A percentile compares a stretch with the other conserved stretches of the same genome.
phyloP scores from a whole-genome alignment of 2,329 filamentous ascomycete genomes.

The Colletotrichum brevisporum region DNA sequence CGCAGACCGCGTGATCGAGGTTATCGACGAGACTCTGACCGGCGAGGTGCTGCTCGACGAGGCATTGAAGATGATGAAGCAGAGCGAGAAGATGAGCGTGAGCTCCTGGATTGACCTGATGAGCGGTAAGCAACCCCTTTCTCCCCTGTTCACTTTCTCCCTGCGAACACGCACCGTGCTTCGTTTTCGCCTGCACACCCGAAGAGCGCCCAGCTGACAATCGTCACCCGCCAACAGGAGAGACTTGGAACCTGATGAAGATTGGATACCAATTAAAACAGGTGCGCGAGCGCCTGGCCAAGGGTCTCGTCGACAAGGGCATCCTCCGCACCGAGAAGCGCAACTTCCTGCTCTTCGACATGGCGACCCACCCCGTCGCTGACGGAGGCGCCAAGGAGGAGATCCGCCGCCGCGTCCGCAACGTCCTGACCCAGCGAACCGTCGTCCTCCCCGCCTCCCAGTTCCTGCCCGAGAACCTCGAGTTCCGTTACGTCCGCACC shows the following conservation, averaged over 20 bases:
- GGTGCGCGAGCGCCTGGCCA: conserved; percentile 96
- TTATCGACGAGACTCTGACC: conserved; percentile 95
- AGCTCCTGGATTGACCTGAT: conserved; percentile 99
- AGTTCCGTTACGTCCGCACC: conserved; percentile 93
- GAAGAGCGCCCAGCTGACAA: conserved; percentile 23
- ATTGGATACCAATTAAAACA: conserved; percentile 99
- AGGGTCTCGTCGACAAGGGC: conserved; percentile 98
- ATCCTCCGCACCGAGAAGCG: conserved; percentile 98
- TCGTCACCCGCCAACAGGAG: conserved; percentile 70
- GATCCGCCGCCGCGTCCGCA: conserved; percentile 92
- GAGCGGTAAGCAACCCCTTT: conserved; percentile 78
- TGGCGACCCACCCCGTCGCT: conserved; percentile 98
- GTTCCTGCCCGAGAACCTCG: conserved; percentile 93
- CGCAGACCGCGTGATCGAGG: conserved; percentile 94
- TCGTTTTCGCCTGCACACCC: not conserved
- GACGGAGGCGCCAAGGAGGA: conserved; percentile 98
- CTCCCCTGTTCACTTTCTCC: conserved; percentile 23
- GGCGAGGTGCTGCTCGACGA: conserved; percentile 98
- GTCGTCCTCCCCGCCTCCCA: conserved; percentile 89
- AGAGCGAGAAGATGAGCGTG: conserved; percentile 99
- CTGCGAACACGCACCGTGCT: conserved; percentile 16
- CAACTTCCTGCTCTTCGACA: conserved; percentile 99
- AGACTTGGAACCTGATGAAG: conserved; percentile 99
- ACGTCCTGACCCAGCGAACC: conserved; percentile 92
- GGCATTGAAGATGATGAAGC: conserved; percentile 99